Evolutionary conservation across 257 asterid species (phyloP).

Genomic region (Cinchona pubescens): DNA sequence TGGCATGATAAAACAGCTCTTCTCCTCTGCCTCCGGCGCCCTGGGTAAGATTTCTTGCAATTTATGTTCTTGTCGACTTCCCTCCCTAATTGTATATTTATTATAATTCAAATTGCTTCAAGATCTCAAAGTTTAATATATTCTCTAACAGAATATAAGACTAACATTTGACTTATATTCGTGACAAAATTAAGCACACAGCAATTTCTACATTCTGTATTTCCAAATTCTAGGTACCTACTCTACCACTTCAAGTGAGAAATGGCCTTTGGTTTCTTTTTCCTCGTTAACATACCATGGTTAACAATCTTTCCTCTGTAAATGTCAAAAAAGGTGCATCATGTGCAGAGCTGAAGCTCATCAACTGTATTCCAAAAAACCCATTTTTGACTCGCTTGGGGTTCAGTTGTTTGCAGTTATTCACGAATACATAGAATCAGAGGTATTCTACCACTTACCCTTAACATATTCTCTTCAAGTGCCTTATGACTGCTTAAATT

Average conservation of each 20-base stretch:
- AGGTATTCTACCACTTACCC: slow-evolving; percentile 48
- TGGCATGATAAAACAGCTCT: slow-evolving; percentile 76
- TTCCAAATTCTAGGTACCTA: not conserved
- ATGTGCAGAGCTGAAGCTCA: slow-evolving; percentile 98
- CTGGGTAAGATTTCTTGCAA: slow-evolving; percentile 51
- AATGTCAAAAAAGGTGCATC: slow-evolving; percentile 38
- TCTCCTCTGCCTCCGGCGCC: slow-evolving; percentile 79
- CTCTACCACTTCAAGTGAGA: not conserved
- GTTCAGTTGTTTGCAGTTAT: slow-evolving; percentile 65
- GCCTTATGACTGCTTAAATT: slow-evolving; percentile 11
- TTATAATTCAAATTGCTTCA: not conserved
- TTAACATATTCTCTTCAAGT: slow-evolving; percentile 5
- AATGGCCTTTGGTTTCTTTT: not conserved
- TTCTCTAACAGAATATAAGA: not conserved
- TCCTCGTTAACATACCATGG: not conserved
- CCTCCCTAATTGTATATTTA: not conserved
- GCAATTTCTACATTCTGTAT: not conserved
- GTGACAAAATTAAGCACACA: not conserved
- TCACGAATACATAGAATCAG: slow-evolving; percentile 74
- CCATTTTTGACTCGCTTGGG: slow-evolving; percentile 81
- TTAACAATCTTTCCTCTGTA: not conserved
- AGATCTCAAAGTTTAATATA: not conserved
- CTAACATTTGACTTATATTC: not conserved
- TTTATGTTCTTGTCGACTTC: not conserved
- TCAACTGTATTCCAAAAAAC: slow-evolving; percentile 74